Conservation (phyloP, 2,329 filamentous ascomycete genomes). For the Hypoxylon sp. region DNA sequence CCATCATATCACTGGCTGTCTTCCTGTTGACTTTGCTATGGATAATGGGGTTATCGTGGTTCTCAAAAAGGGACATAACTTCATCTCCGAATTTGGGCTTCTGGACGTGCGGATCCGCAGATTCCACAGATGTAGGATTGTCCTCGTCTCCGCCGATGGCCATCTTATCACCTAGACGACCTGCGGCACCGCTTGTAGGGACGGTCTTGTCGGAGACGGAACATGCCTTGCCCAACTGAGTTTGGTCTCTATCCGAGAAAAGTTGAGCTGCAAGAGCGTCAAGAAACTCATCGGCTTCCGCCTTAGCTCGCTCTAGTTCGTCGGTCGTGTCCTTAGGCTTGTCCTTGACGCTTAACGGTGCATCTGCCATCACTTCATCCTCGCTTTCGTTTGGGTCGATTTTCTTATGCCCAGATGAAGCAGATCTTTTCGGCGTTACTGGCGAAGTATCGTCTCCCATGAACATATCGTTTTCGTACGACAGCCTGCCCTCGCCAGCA, state of each 20-base stretch:
- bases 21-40: constrained; percentile 35
- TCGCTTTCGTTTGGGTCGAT: background rate
- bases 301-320: constrained; percentile 22
- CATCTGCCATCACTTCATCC: constrained; percentile 15
- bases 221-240: background rate
- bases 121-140: constrained; percentile 1
- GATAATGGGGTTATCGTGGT: constrained; percentile 45
- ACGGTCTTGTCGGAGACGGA: background rate
- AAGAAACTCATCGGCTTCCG: constrained; percentile 41
- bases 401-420: background rate
- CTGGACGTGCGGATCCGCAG: constrained; percentile 14
- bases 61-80: constrained; percentile 42
- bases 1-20: constrained; percentile 46
- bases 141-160: constrained; percentile 8
- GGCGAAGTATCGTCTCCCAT: constrained; percentile 9
- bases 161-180: constrained; percentile 3
- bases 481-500: constrained; percentile 46
- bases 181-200: background rate
- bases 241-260: background rate
- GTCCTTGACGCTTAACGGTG: background rate
- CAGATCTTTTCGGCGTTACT: background rate
- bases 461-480: constrained; percentile 47
- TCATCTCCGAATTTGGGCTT: constrained; percentile 41
- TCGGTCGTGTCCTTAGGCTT: constrained; percentile 24
- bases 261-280: constrained; percentile 36